Evolutionary conservation across 2,329 filamentous ascomycete genomes (phyloP).

Genomic region (Clonostachys sp.): DNA sequence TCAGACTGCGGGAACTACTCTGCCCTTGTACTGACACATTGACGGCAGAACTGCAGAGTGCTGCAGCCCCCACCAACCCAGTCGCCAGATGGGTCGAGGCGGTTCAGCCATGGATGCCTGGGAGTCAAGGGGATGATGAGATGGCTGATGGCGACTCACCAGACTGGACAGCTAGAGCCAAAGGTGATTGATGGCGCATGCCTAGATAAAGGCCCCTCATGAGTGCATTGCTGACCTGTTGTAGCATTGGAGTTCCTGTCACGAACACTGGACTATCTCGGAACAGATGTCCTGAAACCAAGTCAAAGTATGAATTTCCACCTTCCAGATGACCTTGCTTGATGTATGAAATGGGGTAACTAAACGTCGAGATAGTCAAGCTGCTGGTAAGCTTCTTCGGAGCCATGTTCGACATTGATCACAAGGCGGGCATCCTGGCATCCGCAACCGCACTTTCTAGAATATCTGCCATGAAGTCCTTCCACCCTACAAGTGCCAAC

Average conservation of each 20-base stretch:
- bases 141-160: constrained; percentile 32
- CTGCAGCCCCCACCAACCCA: constrained; percentile 34
- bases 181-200: constrained; percentile 24
- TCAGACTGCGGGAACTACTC: background rate
- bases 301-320: constrained; percentile 36
- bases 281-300: constrained; percentile 35
- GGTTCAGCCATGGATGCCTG: constrained; percentile 49
- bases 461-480: constrained; percentile 43
- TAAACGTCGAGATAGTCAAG: constrained; percentile 20
- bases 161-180: constrained; percentile 49
- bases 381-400: constrained; percentile 50
- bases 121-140: constrained; percentile 27
- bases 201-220: background rate
- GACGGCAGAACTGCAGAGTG: constrained; percentile 35
- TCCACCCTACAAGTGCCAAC: constrained; percentile 40
- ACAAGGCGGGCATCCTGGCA: constrained; percentile 53
- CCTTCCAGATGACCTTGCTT: background rate
- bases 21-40: constrained; percentile 7
- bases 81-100: constrained; percentile 52
- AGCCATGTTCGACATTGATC: constrained; percentile 54
- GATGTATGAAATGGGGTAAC: background rate
- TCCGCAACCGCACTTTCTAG: constrained; percentile 47
- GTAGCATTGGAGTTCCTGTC: constrained; percentile 53
- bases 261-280: constrained; percentile 43
- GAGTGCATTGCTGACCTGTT: background rate